phyloP scores from a whole-genome alignment of 768 basidiomycete genomes.

The Psilocybe tampanensis region DNA sequence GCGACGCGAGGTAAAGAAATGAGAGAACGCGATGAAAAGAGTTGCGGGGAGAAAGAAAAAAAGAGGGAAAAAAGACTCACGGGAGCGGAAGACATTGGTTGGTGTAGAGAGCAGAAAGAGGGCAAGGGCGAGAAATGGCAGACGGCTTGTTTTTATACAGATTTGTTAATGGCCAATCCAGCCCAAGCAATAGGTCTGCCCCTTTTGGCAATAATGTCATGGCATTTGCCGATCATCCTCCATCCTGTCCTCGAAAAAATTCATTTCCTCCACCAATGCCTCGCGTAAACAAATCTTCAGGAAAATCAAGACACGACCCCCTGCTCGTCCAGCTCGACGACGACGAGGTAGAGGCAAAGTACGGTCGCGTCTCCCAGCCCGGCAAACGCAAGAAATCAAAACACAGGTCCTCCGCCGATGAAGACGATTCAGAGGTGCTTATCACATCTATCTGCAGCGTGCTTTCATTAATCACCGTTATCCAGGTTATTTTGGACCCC shows the following conservation, averaged over 20 bases:
- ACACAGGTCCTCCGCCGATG: slow-evolving; percentile 48
- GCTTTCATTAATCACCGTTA: slow-evolving; percentile 9
- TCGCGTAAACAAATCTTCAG: slow-evolving; percentile 50
- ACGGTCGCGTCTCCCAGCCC: slow-evolving; percentile 75
- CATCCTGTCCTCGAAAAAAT: slow-evolving; percentile 10
- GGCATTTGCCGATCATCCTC: slow-evolving; percentile 23
- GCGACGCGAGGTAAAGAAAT: slow-evolving; percentile 8
- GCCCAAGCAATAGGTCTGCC: slow-evolving; percentile 10
- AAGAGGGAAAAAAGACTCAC: slow-evolving; percentile 14
- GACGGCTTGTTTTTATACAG: slow-evolving; percentile 3
- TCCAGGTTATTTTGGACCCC: slow-evolving; percentile 71
- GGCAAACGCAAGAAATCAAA: slow-evolving; percentile 73
- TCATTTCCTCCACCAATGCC: slow-evolving; percentile 52
- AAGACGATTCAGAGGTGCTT: slow-evolving; percentile 56
- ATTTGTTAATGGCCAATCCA: slow-evolving; percentile 9
- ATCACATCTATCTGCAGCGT: slow-evolving; percentile 11
- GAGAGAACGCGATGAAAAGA: slow-evolving; percentile 4
- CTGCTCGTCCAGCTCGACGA: slow-evolving; percentile 81
- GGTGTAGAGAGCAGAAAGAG: slow-evolving; percentile 2
- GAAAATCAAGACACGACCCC: slow-evolving; percentile 81
- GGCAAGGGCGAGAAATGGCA: slow-evolving; percentile 3
- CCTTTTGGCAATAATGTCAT: slow-evolving; percentile 5
- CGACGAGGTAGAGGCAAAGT: slow-evolving; percentile 77
- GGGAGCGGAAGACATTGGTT: slow-evolving; percentile 19
- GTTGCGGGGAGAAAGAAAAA: not conserved